A percentile compares a stretch with the other conserved stretches of the same genome.
Conservation (phyloP, 1,284 basidiomycete species). For the Gymnopus androsaceus region DNA sequence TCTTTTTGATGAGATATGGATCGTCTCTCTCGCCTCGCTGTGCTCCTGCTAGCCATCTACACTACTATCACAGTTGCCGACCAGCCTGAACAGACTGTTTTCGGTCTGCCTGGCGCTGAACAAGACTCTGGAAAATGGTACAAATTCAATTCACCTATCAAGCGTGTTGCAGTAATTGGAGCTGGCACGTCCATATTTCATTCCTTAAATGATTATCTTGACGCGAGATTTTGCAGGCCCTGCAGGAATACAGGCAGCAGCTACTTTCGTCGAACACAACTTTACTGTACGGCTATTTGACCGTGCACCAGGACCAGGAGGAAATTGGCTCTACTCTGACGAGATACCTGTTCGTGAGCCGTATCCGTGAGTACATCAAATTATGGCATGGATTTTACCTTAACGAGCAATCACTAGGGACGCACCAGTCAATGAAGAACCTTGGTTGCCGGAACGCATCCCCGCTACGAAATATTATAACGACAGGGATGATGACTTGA, state of each 20-base stretch:
- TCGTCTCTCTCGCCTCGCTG: too few relatives aligned
- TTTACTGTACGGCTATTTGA: conserved; percentile 27
- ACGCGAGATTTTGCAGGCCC: neutral
- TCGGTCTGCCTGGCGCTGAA: too few relatives aligned
- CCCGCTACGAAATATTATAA: conserved; percentile 19
- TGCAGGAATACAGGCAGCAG: conserved; percentile 14
- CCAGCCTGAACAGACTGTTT: too few relatives aligned
- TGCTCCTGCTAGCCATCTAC: too few relatives aligned
- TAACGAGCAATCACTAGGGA: conserved; percentile 6
- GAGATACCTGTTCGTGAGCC: conserved; percentile 26
- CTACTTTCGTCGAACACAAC: conserved; percentile 21
- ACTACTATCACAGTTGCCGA: too few relatives aligned
- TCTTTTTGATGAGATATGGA: too few relatives aligned
- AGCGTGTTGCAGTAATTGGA: conserved; percentile 26
- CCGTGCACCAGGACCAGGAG: conserved; percentile 24
- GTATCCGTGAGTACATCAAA: conserved; percentile 24
- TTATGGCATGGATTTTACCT: neutral
- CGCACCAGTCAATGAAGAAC: neutral
- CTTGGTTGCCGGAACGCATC: conserved; percentile 12
- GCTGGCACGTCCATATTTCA: conserved; percentile 11
- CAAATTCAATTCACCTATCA: conserved; percentile 23
- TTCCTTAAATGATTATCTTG: neutral
- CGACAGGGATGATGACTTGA: conserved; percentile 21
- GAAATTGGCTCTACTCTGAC: conserved; percentile 28
- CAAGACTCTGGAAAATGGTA: conserved; percentile 7